These are phyloP conservation scores for Fraxinus dipetala DNA, from an alignment of 305 asterid genomes.

Conservation along the genomic window DNA sequence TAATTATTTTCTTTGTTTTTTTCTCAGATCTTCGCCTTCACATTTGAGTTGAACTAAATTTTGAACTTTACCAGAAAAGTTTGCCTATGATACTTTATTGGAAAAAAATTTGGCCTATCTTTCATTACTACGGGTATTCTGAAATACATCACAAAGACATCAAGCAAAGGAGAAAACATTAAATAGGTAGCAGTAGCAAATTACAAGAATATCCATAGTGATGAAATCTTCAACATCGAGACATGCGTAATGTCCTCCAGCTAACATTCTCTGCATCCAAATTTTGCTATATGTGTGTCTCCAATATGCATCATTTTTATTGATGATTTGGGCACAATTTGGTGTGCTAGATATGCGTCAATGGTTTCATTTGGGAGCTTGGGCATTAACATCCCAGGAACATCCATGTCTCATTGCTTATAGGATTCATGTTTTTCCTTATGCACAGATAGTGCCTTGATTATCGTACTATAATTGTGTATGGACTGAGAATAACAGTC, in stretches of 20 bases:
- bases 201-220: neutral
- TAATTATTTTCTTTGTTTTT: slow-evolving; percentile 1
- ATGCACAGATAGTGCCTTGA: neutral
- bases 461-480: neutral
- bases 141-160: slow-evolving; percentile 1
- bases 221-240: neutral
- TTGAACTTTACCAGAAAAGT: neutral
- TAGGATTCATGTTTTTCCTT: neutral
- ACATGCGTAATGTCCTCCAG: neutral
- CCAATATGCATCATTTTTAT: neutral
- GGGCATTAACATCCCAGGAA: neutral
- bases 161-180: slow-evolving; percentile 4
- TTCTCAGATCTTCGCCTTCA: neutral
- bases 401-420: neutral
- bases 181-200: neutral
- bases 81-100: slow-evolving; percentile 8
- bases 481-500: neutral
- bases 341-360: neutral
- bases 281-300: slow-evolving; percentile 8
- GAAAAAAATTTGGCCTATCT: neutral
- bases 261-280: neutral
- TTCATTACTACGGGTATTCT: neutral
- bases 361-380: neutral
- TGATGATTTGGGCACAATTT: neutral
- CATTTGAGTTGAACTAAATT: slow-evolving; percentile 7